phyloP scores from a whole-genome alignment of 345 rosid genomes.

The Hirschfeldia incana region DNA sequence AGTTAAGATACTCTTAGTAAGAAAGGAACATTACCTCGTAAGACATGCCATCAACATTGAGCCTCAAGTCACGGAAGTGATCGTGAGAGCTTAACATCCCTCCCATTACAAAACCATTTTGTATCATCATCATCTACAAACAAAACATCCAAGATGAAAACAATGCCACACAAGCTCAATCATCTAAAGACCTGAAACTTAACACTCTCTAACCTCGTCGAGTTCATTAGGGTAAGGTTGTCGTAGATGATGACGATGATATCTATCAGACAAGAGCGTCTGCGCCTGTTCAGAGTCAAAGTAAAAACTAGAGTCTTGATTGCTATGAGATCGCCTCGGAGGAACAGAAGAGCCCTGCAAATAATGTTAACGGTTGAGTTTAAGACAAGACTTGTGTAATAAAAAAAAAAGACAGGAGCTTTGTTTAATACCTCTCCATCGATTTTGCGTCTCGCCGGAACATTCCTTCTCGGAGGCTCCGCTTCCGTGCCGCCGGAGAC shows the following conservation, averaged over 20 bases:
- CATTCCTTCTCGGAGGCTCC: conserved; percentile 53
- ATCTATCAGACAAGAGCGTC: conserved; percentile 53
- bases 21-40: conserved; percentile 37
- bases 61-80: conserved; percentile 44
- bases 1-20: not conserved
- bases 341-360: conserved; percentile 59
- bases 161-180: not conserved
- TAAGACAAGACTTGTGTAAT: not conserved
- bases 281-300: conserved; percentile 51
- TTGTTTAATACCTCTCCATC: conserved; percentile 45
- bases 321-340: conserved; percentile 36
- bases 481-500: conserved; percentile 48
- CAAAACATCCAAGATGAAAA: not conserved
- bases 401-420: not conserved
- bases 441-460: conserved; percentile 61
- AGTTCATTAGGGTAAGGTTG: conserved; percentile 82
- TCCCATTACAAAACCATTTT: conserved; percentile 46
- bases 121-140: conserved; percentile 42
- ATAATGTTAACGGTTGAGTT: not conserved
- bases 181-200: not conserved
- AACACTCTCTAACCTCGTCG: conserved; percentile 61
- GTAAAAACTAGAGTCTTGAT: conserved; percentile 47
- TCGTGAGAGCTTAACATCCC: conserved; percentile 36
- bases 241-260: conserved; percentile 66
- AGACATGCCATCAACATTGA: conserved; percentile 48